Conservation (phyloP, 176 grass and related monocot genomes). For the Musa schizocarpa region DNA sequence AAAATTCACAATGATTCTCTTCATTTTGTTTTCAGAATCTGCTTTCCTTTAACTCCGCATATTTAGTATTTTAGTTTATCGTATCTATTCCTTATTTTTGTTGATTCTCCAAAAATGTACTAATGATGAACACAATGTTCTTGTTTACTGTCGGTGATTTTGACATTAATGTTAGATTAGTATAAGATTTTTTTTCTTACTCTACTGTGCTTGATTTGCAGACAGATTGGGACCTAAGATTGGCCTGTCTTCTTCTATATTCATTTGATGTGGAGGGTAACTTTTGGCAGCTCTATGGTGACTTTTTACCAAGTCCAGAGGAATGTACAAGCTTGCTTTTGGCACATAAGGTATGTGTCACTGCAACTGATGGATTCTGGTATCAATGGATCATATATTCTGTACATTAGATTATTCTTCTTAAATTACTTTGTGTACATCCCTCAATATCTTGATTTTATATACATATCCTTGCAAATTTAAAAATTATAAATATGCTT, state of each 20-base stretch:
- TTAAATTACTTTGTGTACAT: no score
- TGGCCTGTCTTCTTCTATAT: constrained; percentile 84
- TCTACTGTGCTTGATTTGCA: constrained; percentile 19
- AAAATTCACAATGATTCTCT: not conserved
- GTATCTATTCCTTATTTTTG: not conserved
- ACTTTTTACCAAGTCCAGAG: constrained; percentile 81
- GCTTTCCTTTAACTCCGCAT: not conserved
- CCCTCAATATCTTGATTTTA: no score
- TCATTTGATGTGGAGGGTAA: constrained; percentile 66
- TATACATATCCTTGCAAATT: no score
- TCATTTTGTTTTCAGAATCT: no score
- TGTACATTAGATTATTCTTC: no score
- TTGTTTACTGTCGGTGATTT: not conserved
- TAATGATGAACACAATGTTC: not conserved
- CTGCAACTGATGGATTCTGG: not conserved
- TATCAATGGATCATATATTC: not conserved
- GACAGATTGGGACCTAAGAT: constrained; percentile 88
- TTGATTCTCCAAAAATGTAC: not conserved
- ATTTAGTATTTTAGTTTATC: not conserved
- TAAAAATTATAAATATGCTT: no score
- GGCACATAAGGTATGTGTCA: constrained; percentile 55
- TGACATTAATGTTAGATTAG: not conserved
- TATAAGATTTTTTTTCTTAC: not conserved
- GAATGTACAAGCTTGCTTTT: constrained; percentile 93
- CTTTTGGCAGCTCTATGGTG: constrained; percentile 92